phyloP scores from a whole-genome alignment of 805 yeast species.

The Suhomyces sp. region DNA sequence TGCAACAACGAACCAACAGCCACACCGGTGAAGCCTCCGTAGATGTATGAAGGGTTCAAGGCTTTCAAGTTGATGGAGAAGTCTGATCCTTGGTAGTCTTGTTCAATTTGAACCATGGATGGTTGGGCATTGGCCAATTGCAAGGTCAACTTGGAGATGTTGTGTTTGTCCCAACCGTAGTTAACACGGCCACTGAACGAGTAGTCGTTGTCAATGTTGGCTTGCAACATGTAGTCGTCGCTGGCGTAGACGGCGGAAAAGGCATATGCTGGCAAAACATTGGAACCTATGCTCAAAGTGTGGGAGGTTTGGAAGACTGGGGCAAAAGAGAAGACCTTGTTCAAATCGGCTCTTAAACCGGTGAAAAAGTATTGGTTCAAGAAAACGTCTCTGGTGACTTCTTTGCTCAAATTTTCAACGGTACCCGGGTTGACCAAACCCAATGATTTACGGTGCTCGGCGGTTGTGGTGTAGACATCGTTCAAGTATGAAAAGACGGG shows the following conservation, averaged over 20 bases:
- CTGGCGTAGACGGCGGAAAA: conserved; percentile 86
- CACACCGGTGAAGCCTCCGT: conserved; percentile 83
- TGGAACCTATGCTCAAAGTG: conserved; percentile 84
- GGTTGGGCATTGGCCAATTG: conserved; percentile 90
- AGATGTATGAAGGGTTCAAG: conserved; percentile 78
- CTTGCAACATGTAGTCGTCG: conserved; percentile 84
- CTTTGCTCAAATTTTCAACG: conserved; percentile 46
- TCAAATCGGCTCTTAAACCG: conserved; percentile 94
- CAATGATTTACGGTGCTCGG: conserved; percentile 75
- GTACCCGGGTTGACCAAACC: conserved; percentile 92
- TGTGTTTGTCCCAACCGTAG: conserved; percentile 82
- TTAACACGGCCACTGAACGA: conserved; percentile 85
- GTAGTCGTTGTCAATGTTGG: conserved; percentile 83
- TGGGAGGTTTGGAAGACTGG: conserved; percentile 98
- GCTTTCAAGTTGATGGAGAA: conserved; percentile 86
- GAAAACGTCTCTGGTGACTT: conserved; percentile 91
- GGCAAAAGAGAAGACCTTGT: conserved; percentile 83
- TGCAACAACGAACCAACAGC: conserved; percentile 89
- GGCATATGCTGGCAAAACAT: conserved; percentile 83
- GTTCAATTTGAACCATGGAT: conserved; percentile 92
- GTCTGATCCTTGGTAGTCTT: conserved; percentile 88
- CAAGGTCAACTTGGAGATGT: conserved; percentile 78
- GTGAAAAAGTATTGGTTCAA: conserved; percentile 86
- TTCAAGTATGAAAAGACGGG: conserved; percentile 78
- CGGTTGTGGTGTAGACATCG: conserved; percentile 67